Evolutionary conservation across 768 basidiomycete genomes (phyloP), one percentile per base, ranked within the genome.

Genomic region (Trametes villosa): DNA sequence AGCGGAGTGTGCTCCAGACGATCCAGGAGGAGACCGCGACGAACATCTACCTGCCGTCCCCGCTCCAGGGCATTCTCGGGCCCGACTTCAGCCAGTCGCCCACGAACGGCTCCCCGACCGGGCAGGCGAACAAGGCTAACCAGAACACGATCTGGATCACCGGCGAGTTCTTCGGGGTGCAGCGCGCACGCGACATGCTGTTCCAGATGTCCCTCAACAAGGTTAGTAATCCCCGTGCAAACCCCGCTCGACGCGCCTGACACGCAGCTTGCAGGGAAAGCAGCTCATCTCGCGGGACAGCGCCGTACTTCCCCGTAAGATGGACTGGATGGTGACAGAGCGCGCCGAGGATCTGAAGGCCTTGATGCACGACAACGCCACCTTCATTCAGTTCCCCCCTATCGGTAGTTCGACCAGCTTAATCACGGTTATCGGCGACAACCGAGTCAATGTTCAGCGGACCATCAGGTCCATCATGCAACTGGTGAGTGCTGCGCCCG

Each of bases 301-400:
- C 17, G 92, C 94, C 6, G 91, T 98, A 56, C 83, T 97, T 24
- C 96, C 96, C 57, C 89, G 96, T 63, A 99, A 99, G 74, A 81
- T 99, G 62, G 96, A 99, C 70, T 98, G 96, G 96, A 90, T 99
- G 86, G 86, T 97, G 55, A 92, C 91, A n/a, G 94, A 99, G 74
- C 87, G 92, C n/a, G 79, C 90, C 12, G 96, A 98, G 29, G 96
- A 98, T 64, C 79, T 99, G 69, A 94, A 88, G 75, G 81, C 87
- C 5, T 85, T 95, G 71, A 98, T 97, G 95, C 87, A 85, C 67
- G 96, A 99, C 78, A 98, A 98, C 64, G 94, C 93, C 8, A 96
- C 96, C 5, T 98, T 91, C 72, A 91, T 99, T 63, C 91, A 94
- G 69, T 92, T 97, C 67, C 95, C 96, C 13, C 83, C 92, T 33